Evolutionary conservation across 192 early-diverging fungal genomes (phyloP).

Genomic region (Backusella luteola): DNA sequence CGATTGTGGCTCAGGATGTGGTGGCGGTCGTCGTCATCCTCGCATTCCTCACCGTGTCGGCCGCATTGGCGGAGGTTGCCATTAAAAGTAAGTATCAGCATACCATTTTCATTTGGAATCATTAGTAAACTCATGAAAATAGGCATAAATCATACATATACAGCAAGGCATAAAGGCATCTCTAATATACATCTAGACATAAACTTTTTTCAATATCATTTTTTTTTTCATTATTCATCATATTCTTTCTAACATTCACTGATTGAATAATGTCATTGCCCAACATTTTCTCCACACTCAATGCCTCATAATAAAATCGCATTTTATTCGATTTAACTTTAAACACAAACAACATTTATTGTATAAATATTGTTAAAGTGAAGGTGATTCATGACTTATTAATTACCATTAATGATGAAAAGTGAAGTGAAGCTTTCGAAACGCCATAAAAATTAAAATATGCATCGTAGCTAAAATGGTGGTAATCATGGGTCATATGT

Average conservation of each 20-base stretch:
- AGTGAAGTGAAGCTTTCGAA: too few species aligned
- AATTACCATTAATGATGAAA: neutral
- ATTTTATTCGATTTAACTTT: neutral
- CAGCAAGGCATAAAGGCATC: neutral
- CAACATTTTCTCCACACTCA: neutral
- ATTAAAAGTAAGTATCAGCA: neutral
- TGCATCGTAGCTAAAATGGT: too few species aligned
- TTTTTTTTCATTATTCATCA: neutral
- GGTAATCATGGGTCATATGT: too few species aligned
- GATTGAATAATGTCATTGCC: neutral
- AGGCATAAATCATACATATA: neutral
- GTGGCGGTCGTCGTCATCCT: neutral
- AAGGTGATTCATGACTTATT: neutral
- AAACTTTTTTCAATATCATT: neutral
- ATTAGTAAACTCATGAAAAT: neutral
- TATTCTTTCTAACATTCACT: neutral
- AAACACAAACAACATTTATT: neutral
- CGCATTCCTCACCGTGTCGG: neutral
- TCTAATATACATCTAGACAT: neutral
- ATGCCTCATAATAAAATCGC: neutral
- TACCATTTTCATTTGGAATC: neutral
- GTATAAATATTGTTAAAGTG: neutral
- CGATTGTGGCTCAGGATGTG: neutral
- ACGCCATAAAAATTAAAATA: too few species aligned
- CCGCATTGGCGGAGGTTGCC: neutral